Evolutionary conservation across 257 asterid genomes (phyloP).

Genomic region (Gentiana macrophylla): DNA sequence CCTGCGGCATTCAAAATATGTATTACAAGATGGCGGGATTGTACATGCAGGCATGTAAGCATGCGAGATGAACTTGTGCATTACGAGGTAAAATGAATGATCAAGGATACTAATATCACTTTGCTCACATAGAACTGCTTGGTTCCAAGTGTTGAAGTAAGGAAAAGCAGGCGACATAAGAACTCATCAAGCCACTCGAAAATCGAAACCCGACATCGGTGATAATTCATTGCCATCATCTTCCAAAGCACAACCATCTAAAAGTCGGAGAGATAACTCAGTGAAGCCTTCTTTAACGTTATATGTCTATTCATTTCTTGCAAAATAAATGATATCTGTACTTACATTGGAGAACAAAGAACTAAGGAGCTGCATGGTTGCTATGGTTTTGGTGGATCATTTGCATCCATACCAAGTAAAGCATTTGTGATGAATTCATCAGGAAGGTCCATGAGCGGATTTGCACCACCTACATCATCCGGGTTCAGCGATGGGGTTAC

Average conservation of each 20-base stretch:
- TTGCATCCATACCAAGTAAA: constrained; percentile 98
- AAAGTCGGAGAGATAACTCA: constrained; percentile 32
- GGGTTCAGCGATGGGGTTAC: constrained; percentile 31
- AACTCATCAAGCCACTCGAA: constrained; percentile 99
- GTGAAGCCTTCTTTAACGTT: constrained; percentile 12
- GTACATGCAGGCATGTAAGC: no score
- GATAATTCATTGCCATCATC: constrained; percentile 50
- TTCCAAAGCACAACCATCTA: constrained; percentile 84
- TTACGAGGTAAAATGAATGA: constrained; percentile 11
- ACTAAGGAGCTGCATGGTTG: constrained; percentile 92
- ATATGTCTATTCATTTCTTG: not conserved
- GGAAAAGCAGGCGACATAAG: constrained; percentile 76
- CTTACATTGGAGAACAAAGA: constrained; percentile 90
- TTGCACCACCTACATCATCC: constrained; percentile 32
- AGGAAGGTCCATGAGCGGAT: constrained; percentile 70
- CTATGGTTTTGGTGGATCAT: constrained; percentile 98
- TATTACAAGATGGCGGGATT: constrained; percentile 10
- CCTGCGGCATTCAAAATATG: constrained; percentile 42
- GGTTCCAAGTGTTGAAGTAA: constrained; percentile 96
- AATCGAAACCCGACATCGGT: constrained; percentile 55
- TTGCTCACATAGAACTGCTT: constrained; percentile 76
- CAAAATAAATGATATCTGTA: constrained; percentile 11
- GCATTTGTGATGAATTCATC: constrained; percentile 81
- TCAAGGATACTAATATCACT: constrained; percentile 18
- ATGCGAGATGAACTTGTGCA: constrained; percentile 1